Conservation (phyloP, 1,284 basidiomycete species). For the Retiboletus flavoniger region DNA sequence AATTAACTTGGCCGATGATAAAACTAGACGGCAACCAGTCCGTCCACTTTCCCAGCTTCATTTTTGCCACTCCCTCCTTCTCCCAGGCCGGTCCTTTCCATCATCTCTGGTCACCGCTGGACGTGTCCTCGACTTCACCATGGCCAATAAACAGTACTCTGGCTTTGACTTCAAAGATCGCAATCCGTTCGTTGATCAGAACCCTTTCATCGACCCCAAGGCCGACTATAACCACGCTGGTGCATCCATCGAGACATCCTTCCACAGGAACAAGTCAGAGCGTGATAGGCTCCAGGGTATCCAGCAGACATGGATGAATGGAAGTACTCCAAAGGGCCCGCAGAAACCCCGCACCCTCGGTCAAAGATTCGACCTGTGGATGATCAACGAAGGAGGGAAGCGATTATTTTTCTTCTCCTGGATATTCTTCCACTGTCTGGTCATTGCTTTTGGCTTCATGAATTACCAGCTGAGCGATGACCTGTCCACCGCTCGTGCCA, state of each 20-base stretch:
- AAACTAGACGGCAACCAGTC: slow-evolving; percentile 11
- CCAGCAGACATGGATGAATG: slow-evolving; percentile 48
- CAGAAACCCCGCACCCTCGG: slow-evolving; percentile 36
- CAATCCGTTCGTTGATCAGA: slow-evolving; percentile 49
- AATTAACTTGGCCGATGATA: slow-evolving; percentile 7
- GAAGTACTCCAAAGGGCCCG: slow-evolving; percentile 36
- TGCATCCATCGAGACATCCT: slow-evolving; percentile 34
- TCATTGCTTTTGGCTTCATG: slow-evolving; percentile 71
- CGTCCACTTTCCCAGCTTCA: background rate
- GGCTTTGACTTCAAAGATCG: slow-evolving; percentile 74
- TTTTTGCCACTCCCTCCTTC: slow-evolving; percentile 31
- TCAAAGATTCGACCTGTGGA: slow-evolving; percentile 69
- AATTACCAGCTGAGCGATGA: slow-evolving; percentile 80
- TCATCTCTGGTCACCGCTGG: slow-evolving; percentile 37
- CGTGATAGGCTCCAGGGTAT: slow-evolving; percentile 75
- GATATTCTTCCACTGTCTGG: slow-evolving; percentile 74
- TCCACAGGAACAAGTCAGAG: slow-evolving; percentile 80
- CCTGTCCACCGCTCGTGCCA: slow-evolving; percentile 56
- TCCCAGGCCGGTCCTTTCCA: slow-evolving; percentile 51
- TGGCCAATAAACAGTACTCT: slow-evolving; percentile 52
- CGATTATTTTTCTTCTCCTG: slow-evolving; percentile 75
- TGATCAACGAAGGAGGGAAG: slow-evolving; percentile 86
- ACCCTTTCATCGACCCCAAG: slow-evolving; percentile 39
- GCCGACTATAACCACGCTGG: slow-evolving; percentile 22
- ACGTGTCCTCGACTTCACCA: slow-evolving; percentile 25